Evolutionary conservation across 2,329 filamentous ascomycete species (phyloP).

Genomic region (Clonostachys rhizophaga): DNA sequence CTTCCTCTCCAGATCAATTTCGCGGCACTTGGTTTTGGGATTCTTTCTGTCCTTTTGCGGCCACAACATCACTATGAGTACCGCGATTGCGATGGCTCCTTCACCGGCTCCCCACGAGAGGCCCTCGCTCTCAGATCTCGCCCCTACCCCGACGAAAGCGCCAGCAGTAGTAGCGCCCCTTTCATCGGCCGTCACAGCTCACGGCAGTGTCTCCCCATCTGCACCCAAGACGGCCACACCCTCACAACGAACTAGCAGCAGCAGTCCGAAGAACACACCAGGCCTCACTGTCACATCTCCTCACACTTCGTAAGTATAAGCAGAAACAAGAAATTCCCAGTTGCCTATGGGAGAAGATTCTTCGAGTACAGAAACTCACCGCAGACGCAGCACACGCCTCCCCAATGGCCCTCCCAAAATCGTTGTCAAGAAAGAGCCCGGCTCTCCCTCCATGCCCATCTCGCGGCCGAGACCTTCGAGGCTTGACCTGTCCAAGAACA

Average conservation of each 20-base stretch:
- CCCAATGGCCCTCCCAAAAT: conserved; percentile 66
- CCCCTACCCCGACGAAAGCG: conserved; percentile 27
- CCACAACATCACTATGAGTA: conserved; percentile 48
- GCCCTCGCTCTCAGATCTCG: conserved; percentile 47
- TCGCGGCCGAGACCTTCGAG: conserved; percentile 72
- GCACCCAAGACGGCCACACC: conserved; percentile 28
- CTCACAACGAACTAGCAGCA: conserved; percentile 44
- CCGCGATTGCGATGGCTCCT: conserved; percentile 64
- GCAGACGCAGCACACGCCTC: conserved; percentile 33
- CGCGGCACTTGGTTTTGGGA: no score
- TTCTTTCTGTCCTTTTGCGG: no score
- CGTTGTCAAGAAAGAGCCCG: conserved; percentile 93
- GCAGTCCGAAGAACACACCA: conserved; percentile 50
- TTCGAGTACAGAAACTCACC: no score
- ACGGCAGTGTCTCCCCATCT: conserved; percentile 12
- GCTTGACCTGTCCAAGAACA: conserved; percentile 70
- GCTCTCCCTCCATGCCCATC: conserved; percentile 74
- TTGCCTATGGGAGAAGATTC: not conserved
- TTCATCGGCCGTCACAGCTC: conserved; percentile 16
- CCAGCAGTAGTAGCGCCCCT: conserved; percentile 2
- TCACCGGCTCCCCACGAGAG: conserved; percentile 64
- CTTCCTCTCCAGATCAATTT: no score
- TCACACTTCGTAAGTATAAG: conserved; percentile 49
- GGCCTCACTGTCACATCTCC: conserved; percentile 37
- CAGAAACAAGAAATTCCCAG: not conserved